Evolutionary conservation across 2,329 filamentous ascomycete species (phyloP), one percentile per base, ranked within the genome.

Genomic region (Curvularia hawaiiensis): DNA sequence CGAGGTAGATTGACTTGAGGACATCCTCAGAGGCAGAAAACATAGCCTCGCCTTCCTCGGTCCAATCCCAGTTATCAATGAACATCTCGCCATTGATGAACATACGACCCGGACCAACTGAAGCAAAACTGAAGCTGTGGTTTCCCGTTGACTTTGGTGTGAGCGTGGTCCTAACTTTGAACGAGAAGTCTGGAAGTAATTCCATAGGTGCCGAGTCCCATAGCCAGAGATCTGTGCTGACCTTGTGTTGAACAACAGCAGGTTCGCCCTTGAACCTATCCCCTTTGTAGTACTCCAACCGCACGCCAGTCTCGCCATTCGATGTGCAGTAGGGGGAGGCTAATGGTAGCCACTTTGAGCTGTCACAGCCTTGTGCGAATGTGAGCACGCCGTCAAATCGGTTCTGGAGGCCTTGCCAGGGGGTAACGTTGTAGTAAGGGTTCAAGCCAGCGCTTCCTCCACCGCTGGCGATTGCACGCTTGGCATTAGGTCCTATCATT

Each of bases 11-110:
- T 0, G 86, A 82, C 50, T 87, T 84, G 28, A 88, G 79, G 52
- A 87, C 84, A 66, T 90, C 88, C 53, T 86, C 76, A 0, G 86
- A 89, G 14, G 86, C 86, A 39, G 88, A 87, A 65, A 89, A 90
- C 87, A 90, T 89, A 28, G 87, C 86, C 71, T 89, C 87, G 22
- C 87, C 86, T 62, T 88, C 83, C 60, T 89, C 85, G 0, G 83
- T 87, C 87, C 87, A 90, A 63, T 90, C 79, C 87, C 87, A 89
- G 3, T 88, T 81, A 62, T 90, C 85, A 43, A 89, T 82, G 18
- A 84, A 81, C 14, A 88, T 68, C 62, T 84, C 78, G 5, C 84
- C 86, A 54, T 90, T 77, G 48, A 90, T 75, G 61, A 83, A 87
- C 46, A 90, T 75, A 62, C 79, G 82, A 4, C 87, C 88, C 0